These are phyloP conservation scores for Monascus purpureus DNA, from an alignment of 495 filamentous ascomycete species.

Conservation along the genomic window DNA sequence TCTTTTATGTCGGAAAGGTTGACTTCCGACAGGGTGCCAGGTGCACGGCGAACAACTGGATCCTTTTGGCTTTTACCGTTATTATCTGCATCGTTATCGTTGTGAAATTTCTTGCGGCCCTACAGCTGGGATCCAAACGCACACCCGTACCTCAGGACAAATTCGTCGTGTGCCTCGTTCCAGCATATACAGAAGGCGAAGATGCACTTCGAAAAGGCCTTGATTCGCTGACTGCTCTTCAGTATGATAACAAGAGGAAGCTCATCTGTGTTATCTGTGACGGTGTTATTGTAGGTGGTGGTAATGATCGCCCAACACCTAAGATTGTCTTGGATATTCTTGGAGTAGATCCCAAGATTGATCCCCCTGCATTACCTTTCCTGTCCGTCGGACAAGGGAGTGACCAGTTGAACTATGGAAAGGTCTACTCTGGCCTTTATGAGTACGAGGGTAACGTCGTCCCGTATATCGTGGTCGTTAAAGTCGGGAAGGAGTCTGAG, in stretches of 20 bases:
- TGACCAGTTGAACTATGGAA: conserved; percentile 93
- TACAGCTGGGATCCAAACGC: conserved; percentile 87
- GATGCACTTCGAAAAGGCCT: conserved; percentile 83
- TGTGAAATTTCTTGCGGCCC: conserved; percentile 83
- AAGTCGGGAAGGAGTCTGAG: conserved; percentile 93
- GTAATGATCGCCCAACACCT: conserved; percentile 91
- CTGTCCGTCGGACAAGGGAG: conserved; percentile 79
- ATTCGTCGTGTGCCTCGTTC: conserved; percentile 96
- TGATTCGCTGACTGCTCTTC: conserved; percentile 83
- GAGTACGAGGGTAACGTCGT: conserved; percentile 97
- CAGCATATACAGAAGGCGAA: conserved; percentile 95
- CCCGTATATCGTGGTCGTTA: conserved; percentile 89
- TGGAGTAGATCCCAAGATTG: conserved; percentile 91
- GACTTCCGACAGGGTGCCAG: conserved; percentile 67
- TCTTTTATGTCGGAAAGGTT: conserved; percentile 67
- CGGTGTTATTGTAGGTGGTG: conserved; percentile 90
- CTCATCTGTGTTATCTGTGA: conserved; percentile 89
- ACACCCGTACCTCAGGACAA: conserved; percentile 88
- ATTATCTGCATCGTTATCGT: conserved; percentile 67
- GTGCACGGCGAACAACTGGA: conserved; percentile 86
- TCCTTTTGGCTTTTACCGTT: conserved; percentile 74
- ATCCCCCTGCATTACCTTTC: conserved; percentile 87
- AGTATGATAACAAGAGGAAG: conserved; percentile 96
- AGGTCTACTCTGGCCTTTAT: conserved; percentile 96
- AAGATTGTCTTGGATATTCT: conserved; percentile 96